Percentiles rank a stretch among this genome's conserved stretches.
These are phyloP conservation scores for Radiomyces spectabilis DNA, from an alignment of 192 early-diverging fungal genomes.

Conservation along the genomic window DNA sequence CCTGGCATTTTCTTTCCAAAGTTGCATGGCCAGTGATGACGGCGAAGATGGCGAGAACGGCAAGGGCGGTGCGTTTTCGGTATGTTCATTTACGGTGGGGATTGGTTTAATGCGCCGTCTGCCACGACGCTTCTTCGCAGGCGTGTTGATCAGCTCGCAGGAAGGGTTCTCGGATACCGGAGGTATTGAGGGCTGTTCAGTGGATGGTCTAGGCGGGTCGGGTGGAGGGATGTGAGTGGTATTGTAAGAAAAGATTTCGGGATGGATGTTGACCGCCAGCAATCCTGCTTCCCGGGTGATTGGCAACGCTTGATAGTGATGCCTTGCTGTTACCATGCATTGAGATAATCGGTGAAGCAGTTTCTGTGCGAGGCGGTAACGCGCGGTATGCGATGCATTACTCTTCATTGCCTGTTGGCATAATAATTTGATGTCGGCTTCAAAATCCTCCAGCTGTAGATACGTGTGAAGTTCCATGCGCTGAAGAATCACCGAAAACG, in stretches of 20 bases:
- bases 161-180: no score
- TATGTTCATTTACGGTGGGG: no score
- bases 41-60: background rate
- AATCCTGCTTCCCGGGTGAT: slow-evolving; percentile 32
- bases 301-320: slow-evolving; percentile 30
- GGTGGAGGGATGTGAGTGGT: no score
- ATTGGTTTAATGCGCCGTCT: no score
- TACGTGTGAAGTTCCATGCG: slow-evolving; percentile 56
- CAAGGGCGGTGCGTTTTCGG: background rate
- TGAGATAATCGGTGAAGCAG: slow-evolving; percentile 32
- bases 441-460: slow-evolving; percentile 44
- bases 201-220: no score
- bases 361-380: slow-evolving; percentile 55
- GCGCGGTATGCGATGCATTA: slow-evolving; percentile 65
- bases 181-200: no score
- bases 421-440: slow-evolving; percentile 61
- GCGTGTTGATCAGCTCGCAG: no score
- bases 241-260: slow-evolving; percentile 41
- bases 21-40: slow-evolving; percentile 19
- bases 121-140: no score
- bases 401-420: slow-evolving; percentile 69
- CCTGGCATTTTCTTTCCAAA: no score
- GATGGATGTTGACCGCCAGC: slow-evolving; percentile 33
- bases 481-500: slow-evolving; percentile 54
- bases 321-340: slow-evolving; percentile 32